Conservation (phyloP, 2,329 filamentous ascomycete genomes). For the Ceratocystis smalleyi region DNA sequence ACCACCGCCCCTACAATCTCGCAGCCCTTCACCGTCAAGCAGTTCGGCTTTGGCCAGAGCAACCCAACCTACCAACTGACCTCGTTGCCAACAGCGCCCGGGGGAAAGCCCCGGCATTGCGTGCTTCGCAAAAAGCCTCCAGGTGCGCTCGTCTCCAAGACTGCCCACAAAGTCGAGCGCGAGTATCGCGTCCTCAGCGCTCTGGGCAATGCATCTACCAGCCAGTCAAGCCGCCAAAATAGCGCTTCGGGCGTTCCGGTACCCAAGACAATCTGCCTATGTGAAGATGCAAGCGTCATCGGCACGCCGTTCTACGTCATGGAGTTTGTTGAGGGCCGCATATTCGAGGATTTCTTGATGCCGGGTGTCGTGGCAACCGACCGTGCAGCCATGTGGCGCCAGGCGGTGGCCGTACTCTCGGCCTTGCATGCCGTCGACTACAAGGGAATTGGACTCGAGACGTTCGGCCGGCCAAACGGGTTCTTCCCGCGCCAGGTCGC, state of each 20-base stretch:
- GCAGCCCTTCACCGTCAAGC: slow-evolving; percentile 7
- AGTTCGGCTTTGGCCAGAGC: slow-evolving; percentile 96
- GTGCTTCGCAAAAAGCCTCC: slow-evolving; percentile 97
- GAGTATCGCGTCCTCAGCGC: slow-evolving; percentile 86
- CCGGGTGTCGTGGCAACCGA: slow-evolving; percentile 47
- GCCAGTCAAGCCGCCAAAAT: slow-evolving; percentile 35
- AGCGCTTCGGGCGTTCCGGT: slow-evolving; percentile 48
- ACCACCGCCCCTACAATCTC: background rate
- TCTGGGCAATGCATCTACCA: slow-evolving; percentile 32
- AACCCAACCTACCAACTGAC: slow-evolving; percentile 94
- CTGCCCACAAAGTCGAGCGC: slow-evolving; percentile 90
- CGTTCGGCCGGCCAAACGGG: slow-evolving; percentile 55
- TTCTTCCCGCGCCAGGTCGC: slow-evolving; percentile 79
- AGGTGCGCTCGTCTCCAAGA: slow-evolving; percentile 81
- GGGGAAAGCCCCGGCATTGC: slow-evolving; percentile 49
- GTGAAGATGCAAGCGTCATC: slow-evolving; percentile 63
- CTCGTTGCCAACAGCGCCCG: slow-evolving; percentile 24
- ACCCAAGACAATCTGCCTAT: slow-evolving; percentile 68
- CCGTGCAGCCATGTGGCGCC: slow-evolving; percentile 68
- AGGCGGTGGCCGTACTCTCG: slow-evolving; percentile 68
- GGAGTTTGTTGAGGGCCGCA: slow-evolving; percentile 85
- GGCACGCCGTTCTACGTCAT: slow-evolving; percentile 96
- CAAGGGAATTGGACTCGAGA: slow-evolving; percentile 48
- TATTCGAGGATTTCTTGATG: slow-evolving; percentile 77
- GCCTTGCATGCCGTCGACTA: slow-evolving; percentile 66